These are phyloP conservation scores for Globisporangium iwayamae DNA, from an alignment of 352 stramenopile genomes.

Conservation along the genomic window DNA sequence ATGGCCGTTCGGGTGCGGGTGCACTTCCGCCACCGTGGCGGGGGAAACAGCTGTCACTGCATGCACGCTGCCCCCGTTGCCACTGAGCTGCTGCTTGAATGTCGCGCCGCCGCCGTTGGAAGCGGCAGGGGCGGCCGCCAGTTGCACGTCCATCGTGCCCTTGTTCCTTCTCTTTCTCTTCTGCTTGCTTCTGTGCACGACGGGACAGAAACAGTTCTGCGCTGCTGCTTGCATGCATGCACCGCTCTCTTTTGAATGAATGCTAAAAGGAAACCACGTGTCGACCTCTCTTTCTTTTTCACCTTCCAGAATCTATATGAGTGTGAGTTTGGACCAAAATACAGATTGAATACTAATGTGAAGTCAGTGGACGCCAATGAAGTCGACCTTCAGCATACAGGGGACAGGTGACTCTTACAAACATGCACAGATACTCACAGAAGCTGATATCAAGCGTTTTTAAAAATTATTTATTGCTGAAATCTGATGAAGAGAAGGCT, in stretches of 20 bases:
- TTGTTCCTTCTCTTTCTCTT: background rate
- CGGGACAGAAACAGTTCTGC: slow-evolving; percentile 9
- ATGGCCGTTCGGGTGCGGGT: background rate
- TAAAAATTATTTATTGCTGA: no score
- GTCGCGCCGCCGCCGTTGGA: slow-evolving; percentile 1
- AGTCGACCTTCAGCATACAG: no score
- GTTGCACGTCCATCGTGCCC: slow-evolving; percentile 2
- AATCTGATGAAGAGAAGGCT: no score
- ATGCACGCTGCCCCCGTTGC: background rate
- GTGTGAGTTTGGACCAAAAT: no score
- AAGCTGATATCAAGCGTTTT: no score
- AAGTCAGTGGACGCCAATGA: no score
- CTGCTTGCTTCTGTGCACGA: slow-evolving; percentile 7
- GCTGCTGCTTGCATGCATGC: background rate
- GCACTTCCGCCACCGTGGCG: slow-evolving; percentile 13
- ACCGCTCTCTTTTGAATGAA: background rate
- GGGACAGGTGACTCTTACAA: no score
- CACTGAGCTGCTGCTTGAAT: slow-evolving; percentile 1
- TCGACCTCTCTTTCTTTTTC: no score
- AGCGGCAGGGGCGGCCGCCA: background rate
- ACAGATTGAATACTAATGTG: no score
- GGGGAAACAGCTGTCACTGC: background rate
- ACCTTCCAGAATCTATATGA: no score
- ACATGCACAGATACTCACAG: no score
- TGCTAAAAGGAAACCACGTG: no score